A percentile compares a stretch with the other conserved stretches of the same genome.
These are phyloP conservation scores for Penicillium sumatraense DNA, from an alignment of 2,329 filamentous ascomycete species.

Conservation along the genomic window DNA sequence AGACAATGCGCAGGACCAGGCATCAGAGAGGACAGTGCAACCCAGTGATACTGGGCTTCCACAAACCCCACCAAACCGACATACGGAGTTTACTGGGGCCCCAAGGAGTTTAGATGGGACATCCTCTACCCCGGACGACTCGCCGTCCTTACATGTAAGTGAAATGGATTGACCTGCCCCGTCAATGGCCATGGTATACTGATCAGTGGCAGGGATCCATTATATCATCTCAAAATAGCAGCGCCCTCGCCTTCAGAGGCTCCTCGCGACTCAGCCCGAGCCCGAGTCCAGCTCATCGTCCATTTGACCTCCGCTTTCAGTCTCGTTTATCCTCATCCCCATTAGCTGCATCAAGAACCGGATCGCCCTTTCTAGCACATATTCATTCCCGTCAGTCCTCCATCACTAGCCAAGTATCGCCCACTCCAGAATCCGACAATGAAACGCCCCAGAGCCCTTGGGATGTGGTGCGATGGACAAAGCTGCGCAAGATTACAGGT, in stretches of 20 bases:
- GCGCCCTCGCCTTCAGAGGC: conserved; percentile 70
- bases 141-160: conserved; percentile 78
- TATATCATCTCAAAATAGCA: conserved; percentile 71
- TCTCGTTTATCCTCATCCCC: conserved; percentile 75
- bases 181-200: conserved; percentile 59
- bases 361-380: conserved; percentile 78
- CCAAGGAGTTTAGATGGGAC: conserved; percentile 65
- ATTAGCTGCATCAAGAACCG: conserved; percentile 66
- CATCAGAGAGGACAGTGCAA: conserved; percentile 22
- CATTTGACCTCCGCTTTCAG: conserved; percentile 94
- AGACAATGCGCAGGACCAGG: conserved; percentile 29
- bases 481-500: conserved; percentile 82
- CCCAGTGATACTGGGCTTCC: conserved; percentile 19
- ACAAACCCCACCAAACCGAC: conserved; percentile 31
- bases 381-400: conserved; percentile 81
- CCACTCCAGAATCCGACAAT: conserved; percentile 64
- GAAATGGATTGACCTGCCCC: conserved; percentile 49
- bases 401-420: conserved; percentile 69
- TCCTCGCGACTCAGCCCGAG: conserved; percentile 74
- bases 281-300: conserved; percentile 81
- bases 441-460: conserved; percentile 81
- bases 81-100: conserved; percentile 20
- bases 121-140: conserved; percentile 78
- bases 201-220: conserved; percentile 54
- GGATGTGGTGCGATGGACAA: conserved; percentile 98